Percentiles rank a stretch among this genome's conserved stretches.
Evolutionary conservation across 257 asterid species (phyloP).

Genomic region (Solanum habrochaites): DNA sequence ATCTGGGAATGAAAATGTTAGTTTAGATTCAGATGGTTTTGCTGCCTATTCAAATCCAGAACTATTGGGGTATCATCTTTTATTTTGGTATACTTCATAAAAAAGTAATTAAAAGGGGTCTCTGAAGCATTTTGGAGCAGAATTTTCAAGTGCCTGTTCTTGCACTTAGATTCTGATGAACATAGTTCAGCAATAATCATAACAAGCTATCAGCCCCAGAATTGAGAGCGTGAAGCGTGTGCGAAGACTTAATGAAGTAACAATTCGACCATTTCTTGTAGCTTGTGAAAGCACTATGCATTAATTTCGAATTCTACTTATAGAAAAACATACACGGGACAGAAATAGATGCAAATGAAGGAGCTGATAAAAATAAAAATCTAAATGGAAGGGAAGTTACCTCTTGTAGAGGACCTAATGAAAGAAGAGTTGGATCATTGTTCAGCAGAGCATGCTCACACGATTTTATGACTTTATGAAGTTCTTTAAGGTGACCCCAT

Average conservation of each 20-base stretch:
- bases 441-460: conserved; percentile 60
- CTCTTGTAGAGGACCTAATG: conserved; percentile 77
- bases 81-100: not conserved
- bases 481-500: conserved; percentile 94
- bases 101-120: not conserved
- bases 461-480: conserved; percentile 67
- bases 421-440: conserved; percentile 29
- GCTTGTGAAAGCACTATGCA: not conserved
- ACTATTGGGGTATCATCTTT: not conserved
- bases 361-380: not conserved
- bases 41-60: not conserved
- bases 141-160: not conserved
- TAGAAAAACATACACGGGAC: not conserved
- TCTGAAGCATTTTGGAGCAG: not conserved
- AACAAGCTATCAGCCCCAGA: not conserved
- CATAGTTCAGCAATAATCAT: not conserved
- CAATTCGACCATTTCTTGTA: not conserved
- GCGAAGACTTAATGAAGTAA: not conserved
- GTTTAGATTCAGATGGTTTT: not conserved
- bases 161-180: not conserved
- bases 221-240: not conserved
- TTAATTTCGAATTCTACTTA: not conserved
- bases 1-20: not conserved
- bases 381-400: conserved; percentile 15
- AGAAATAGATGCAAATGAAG: not conserved